Percentiles rank a stretch among this genome's conserved stretches.
Evolutionary conservation across 1,139 yeast species (phyloP).

Genomic region (Candida sanyaensis): DNA sequence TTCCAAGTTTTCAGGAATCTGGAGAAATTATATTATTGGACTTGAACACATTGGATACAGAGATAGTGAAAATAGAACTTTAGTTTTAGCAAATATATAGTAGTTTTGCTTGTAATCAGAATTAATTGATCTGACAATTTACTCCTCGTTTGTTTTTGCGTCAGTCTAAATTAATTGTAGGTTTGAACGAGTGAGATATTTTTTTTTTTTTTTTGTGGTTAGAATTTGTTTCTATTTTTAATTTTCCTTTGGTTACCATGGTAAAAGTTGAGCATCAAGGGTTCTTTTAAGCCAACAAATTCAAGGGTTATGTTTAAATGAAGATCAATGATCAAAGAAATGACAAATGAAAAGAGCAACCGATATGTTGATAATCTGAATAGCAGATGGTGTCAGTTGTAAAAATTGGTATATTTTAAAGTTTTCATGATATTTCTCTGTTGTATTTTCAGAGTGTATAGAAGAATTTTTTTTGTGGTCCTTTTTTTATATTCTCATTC

Average conservation of each 20-base stretch:
- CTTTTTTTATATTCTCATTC: too few relatives aligned
- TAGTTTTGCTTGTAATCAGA: too few relatives aligned
- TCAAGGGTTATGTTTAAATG: not conserved
- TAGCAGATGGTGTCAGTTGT: not conserved
- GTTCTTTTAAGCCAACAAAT: not conserved
- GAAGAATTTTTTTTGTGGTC: too few relatives aligned
- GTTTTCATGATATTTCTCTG: too few relatives aligned
- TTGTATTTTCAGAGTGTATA: too few relatives aligned
- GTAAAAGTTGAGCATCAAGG: not conserved
- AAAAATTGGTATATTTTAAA: not conserved
- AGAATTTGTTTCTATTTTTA: not conserved
- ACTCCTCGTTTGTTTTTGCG: not conserved
- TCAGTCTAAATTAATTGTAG: not conserved
- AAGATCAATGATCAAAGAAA: not conserved
- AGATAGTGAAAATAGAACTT: slow-evolving; percentile 33
- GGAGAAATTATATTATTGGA: slow-evolving; percentile 73
- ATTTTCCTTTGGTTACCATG: not conserved
- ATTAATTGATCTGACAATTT: too few relatives aligned
- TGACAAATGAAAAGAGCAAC: not conserved
- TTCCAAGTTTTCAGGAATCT: slow-evolving; percentile 70
- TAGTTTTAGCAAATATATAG: not conserved
- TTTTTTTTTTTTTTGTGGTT: too few relatives aligned
- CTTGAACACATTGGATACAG: slow-evolving; percentile 54
- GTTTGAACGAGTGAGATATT: too few relatives aligned
- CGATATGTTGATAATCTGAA: not conserved